phyloP scores from a whole-genome alignment of 441 rosid genomes.

The Pelargonium fulgidum region DNA sequence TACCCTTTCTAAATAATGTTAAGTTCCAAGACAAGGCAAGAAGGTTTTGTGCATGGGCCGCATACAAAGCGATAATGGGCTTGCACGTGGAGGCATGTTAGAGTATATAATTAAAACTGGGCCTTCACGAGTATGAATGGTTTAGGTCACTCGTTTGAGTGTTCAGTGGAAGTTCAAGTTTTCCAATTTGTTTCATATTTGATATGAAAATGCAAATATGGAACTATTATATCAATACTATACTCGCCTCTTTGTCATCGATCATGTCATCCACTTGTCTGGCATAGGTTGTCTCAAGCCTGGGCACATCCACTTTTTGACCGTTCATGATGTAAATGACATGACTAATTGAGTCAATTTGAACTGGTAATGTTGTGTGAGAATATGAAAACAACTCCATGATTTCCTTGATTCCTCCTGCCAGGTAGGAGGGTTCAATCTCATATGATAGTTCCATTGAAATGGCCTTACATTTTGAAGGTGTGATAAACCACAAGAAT shows the following conservation, averaged over 20 bases:
- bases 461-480: conserved; percentile 9
- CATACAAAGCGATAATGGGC: no score
- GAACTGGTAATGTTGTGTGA: neutral
- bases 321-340: neutral
- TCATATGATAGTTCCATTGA: neutral
- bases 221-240: neutral
- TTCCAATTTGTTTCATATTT: conserved; percentile 3
- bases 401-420: neutral
- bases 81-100: no score
- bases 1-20: no score
- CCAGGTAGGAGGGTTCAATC: neutral
- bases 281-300: neutral
- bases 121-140: conserved; percentile 1
- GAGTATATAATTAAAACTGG: neutral
- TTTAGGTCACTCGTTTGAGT: neutral
- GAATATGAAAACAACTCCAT: neutral
- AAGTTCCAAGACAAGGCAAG: no score
- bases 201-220: neutral
- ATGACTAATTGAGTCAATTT: conserved; percentile 4
- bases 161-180: neutral
- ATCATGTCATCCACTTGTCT: neutral
- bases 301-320: neutral
- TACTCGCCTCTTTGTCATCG: neutral
- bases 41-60: no score
- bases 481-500: neutral